Evolutionary conservation across 306 rosid species (phyloP), one percentile per base, ranked within the genome.

Genomic region (Citrullus colocynthis): DNA sequence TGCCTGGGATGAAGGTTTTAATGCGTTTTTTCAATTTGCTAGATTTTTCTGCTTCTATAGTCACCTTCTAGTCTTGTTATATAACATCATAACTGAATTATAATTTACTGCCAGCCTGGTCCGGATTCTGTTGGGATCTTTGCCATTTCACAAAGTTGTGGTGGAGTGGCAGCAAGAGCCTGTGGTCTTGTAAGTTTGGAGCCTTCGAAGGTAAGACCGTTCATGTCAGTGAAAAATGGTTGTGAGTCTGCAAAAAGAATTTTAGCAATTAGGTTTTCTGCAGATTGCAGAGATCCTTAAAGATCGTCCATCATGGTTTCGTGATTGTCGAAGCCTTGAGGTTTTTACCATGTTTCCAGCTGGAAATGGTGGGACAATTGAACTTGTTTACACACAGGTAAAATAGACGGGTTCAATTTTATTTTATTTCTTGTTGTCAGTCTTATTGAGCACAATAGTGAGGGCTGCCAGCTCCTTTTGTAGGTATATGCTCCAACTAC

Each of bases 101-200:
- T 70, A 62, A 39, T 74, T n/a, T n/a, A 13, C 30, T 80, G 52
- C 49, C 84, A 96, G 99, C 99, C 99, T 96, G 99, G 99, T 96
- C 99, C 99, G 98, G 99, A 96, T 88, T 96, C 98, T 80, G 96
- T 96, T 92, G 99, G 99, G 93, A 96, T 96, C 87, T 96, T 92
- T 96, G 92, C 99, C 67, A 92, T 96, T 89, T 96, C 98, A 54
- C 99, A 87, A 83, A 84, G 93, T 89, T 91, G 98, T 82, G 84
- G 91, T 87, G 98, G 99, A 88, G 98, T 96, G 93, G 99, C 99
- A 81, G 99, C 98, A 77, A 88, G 98, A 96, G 96, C 99, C 79
- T 96, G 99, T 24, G 99, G 99, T 88, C 97, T 96, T 9, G 99
- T 92, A 59, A 91, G 96, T 83, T 86, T 96, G 86, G 97, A 95